Conservation (phyloP, 2,329 filamentous ascomycete genomes). For the Acephala macrosclerotiorum region DNA sequence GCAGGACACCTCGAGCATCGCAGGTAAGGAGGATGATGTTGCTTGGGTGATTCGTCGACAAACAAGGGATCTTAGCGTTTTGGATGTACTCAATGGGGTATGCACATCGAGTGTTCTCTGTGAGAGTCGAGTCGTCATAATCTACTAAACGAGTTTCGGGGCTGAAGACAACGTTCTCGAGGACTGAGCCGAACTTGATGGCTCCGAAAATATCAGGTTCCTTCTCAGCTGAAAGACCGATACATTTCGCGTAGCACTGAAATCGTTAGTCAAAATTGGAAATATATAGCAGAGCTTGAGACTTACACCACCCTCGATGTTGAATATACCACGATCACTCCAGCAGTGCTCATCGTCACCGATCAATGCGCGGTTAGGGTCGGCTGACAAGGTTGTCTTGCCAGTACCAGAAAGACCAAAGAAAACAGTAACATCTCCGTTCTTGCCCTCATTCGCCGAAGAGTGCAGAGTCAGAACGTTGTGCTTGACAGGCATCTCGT, state of each 20-base stretch:
- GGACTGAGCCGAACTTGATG: conserved; percentile 94
- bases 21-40: conserved; percentile 99
- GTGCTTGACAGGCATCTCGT: conserved; percentile 99
- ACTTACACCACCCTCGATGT: conserved; percentile 87
- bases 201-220: conserved; percentile 97
- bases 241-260: conserved; percentile 95
- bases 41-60: conserved; percentile 84
- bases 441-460: conserved; percentile 94
- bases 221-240: conserved; percentile 97
- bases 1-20: conserved; percentile 95
- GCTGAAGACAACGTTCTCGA: conserved; percentile 99
- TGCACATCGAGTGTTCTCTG: conserved; percentile 97
- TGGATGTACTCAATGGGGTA: conserved; percentile 99
- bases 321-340: conserved; percentile 96
- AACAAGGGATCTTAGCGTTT: conserved; percentile 98
- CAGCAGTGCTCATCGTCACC: conserved; percentile 99
- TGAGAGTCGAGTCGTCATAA: conserved; percentile 94
- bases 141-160: conserved; percentile 87
- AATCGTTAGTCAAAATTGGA: conserved; percentile 22
- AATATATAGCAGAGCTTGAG: neutral
- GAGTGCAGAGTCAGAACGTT: conserved; percentile 98
- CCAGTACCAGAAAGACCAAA: conserved; percentile 98
- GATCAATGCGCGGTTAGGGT: conserved; percentile 94
- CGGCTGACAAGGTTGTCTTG: conserved; percentile 97
- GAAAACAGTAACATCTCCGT: conserved; percentile 97